Conservation (phyloP, 768 basidiomycete genomes). For the Hebeloma cylindrosporum region DNA sequence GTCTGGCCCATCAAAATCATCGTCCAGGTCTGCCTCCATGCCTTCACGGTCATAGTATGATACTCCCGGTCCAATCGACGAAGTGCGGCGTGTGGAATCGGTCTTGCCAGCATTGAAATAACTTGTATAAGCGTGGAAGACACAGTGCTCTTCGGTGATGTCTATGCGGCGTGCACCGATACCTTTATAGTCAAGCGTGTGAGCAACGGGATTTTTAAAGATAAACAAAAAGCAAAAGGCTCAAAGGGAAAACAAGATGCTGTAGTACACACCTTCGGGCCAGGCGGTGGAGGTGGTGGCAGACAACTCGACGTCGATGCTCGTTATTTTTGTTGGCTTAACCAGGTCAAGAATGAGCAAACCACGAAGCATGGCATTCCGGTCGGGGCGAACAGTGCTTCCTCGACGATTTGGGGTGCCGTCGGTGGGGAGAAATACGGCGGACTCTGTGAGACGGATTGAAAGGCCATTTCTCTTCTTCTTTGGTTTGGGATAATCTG, state of each 20-base stretch:
- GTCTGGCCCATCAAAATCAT: conserved; percentile 25
- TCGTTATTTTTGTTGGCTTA: conserved; percentile 84
- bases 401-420: conserved; percentile 34
- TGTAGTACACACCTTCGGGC: conserved; percentile 70
- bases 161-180: conserved; percentile 75
- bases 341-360: conserved; percentile 53
- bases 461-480: conserved; percentile 44
- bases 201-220: conserved; percentile 2
- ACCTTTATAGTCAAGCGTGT: conserved; percentile 31
- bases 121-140: conserved; percentile 68
- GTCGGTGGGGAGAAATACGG: conserved; percentile 64
- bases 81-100: conserved; percentile 31
- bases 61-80: conserved; percentile 50
- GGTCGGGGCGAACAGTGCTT: conserved; percentile 20
- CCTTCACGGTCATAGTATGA: too few species aligned
- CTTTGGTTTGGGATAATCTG: too few species aligned
- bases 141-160: conserved; percentile 71
- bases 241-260: neutral
- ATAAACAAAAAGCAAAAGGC: conserved; percentile 3
- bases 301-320: conserved; percentile 77
- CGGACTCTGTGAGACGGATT: conserved; percentile 71
- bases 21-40: conserved; percentile 35
- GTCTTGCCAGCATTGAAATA: conserved; percentile 66
- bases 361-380: conserved; percentile 62
- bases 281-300: conserved; percentile 74